Conservation (phyloP, 2,329 filamentous ascomycete genomes). For the Amauroascus verrucosus region DNA sequence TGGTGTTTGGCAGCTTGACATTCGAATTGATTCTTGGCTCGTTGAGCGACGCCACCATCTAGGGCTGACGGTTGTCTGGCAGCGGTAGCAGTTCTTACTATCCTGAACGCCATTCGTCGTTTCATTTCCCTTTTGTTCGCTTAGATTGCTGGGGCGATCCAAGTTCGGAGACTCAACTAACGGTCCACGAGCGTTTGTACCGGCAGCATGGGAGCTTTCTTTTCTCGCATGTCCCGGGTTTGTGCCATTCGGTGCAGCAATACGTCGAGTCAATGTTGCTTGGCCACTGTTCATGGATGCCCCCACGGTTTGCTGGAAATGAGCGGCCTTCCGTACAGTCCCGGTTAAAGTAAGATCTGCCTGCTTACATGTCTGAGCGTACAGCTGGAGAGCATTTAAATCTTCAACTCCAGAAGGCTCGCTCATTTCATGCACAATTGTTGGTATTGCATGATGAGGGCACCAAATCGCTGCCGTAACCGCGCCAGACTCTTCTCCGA, state of each 20-base stretch:
- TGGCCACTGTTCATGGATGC: conserved; percentile 25
- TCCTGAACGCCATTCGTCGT: background rate
- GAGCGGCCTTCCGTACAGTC: conserved; percentile 82
- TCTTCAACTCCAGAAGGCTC: conserved; percentile 62
- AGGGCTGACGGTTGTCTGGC: conserved; percentile 33
- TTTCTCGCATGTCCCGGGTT: conserved; percentile 8
- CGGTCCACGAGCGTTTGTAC: conserved; percentile 16
- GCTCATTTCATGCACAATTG: conserved; percentile 64
- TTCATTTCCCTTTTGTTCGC: conserved; percentile 3
- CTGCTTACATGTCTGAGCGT: conserved; percentile 83
- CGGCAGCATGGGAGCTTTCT: conserved; percentile 11
- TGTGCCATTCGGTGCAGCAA: conserved; percentile 16
- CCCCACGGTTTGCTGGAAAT: conserved; percentile 40
- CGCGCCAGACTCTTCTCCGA: conserved; percentile 70
- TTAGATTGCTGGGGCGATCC: conserved; percentile 12
- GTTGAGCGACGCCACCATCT: conserved; percentile 49
- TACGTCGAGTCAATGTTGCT: conserved; percentile 46
- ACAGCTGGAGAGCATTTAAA: conserved; percentile 75
- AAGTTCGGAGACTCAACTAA: conserved; percentile 13
- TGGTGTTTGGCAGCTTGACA: background rate
- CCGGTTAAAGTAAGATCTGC: conserved; percentile 83
- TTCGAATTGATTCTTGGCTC: background rate
- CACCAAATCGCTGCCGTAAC: conserved; percentile 86
- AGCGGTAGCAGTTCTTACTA: conserved; percentile 32
- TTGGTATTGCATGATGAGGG: conserved; percentile 72